Evolutionary conservation across 768 basidiomycete genomes (phyloP), one percentile per base, ranked within the genome.

Genomic region (Lactarius vividus): DNA sequence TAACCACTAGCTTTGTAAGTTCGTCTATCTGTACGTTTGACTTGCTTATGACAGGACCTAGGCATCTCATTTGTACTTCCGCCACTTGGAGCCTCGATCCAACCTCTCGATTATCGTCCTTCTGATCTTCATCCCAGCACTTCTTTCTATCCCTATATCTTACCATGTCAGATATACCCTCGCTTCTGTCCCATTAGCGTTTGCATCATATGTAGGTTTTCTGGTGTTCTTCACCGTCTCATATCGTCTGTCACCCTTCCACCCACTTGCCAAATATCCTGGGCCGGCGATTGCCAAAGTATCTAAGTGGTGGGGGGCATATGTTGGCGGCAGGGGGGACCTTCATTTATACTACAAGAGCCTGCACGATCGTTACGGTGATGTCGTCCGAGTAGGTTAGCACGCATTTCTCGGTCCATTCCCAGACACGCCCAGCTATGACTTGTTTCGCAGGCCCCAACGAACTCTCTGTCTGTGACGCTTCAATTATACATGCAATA

Each of bases 221-320:
- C 33, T 67, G 33, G 13, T 57, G 33, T 26, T 58, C 13, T 63
- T 64, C 62, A 72, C 71, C 5, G 57, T 73, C 23, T 37, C 66
- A 13, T 84, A 85, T 71, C 81, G 84, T 26, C 63, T 84, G 9
- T 84, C 83, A 6, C 82, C 83, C 2, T 80, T 79, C 73, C 84
- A 86, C 71, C 83, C 84, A 5, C 75, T 85, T 5, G 80, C 82
- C 18, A 71, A 74, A 54, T 84, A 81, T 69, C 83, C 83, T 28
- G 84, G 84, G 18, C 85, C 84, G 1, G 11, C 79, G 0, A 59
- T 80, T 5, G 76, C 75, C 72, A 82, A 76, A 59, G 35, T 82
- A 28, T 77, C 80, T 10, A 81, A 81, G 62, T 70, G 82, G 16
- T 76, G 75, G 66, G 72, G 77, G 20, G 77, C 77, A 2, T 75